A percentile compares a stretch with the other conserved stretches of the same genome.
Conservation (phyloP, 768 basidiomycete genomes). For the Plicaturopsis crispa region DNA sequence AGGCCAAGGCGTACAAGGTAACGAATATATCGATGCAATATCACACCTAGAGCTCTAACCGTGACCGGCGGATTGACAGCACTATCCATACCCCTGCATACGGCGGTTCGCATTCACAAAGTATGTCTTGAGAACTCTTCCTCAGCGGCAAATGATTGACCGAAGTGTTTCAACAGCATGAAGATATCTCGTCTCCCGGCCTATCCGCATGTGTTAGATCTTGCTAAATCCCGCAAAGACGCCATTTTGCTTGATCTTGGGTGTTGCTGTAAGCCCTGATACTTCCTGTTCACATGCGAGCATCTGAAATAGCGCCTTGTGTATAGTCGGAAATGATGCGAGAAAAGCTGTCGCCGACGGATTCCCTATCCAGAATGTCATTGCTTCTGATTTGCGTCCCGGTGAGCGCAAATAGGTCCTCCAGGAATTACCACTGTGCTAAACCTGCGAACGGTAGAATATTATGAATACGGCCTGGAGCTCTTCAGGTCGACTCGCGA, state of each 20-base stretch:
- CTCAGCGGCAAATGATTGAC: neutral
- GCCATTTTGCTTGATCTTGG: constrained; percentile 38
- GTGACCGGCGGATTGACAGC: constrained; percentile 12
- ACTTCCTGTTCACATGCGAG: neutral
- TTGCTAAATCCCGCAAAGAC: constrained; percentile 26
- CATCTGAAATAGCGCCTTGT: neutral
- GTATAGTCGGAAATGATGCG: constrained; percentile 33
- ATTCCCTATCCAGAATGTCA: constrained; percentile 28
- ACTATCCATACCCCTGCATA: constrained; percentile 24
- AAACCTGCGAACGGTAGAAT: constrained; percentile 24
- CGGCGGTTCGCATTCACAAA: constrained; percentile 15
- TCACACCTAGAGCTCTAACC: constrained; percentile 2
- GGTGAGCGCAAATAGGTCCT: constrained; percentile 17
- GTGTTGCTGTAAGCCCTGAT: constrained; percentile 29
- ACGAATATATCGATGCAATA: neutral
- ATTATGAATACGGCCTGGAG: constrained; percentile 57
- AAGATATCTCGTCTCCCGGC: constrained; percentile 12
- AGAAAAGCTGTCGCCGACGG: constrained; percentile 34
- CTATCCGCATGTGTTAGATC: constrained; percentile 21
- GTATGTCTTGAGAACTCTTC: constrained; percentile 4
- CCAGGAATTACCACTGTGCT: neutral
- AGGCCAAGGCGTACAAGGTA: constrained; percentile 23
- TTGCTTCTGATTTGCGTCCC: constrained; percentile 29
- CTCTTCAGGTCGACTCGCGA: constrained; percentile 46
- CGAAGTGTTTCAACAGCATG: constrained; percentile 7